A percentile compares a stretch with the other conserved stretches of the same genome.
These are phyloP conservation scores for Tausonia pullulans DNA, from an alignment of 1,284 basidiomycete species.

Conservation along the genomic window DNA sequence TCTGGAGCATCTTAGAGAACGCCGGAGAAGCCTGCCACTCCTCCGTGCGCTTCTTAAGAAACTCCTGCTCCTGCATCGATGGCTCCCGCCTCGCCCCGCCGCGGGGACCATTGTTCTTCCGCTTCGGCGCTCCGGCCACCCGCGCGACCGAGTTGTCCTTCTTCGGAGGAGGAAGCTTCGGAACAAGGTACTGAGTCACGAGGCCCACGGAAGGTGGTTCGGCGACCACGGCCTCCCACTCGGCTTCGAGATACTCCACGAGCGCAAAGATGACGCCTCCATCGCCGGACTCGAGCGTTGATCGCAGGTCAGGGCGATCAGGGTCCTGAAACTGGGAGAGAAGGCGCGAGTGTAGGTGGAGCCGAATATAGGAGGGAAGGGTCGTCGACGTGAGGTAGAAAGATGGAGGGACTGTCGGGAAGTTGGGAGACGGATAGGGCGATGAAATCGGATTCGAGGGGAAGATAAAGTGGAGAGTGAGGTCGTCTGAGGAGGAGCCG, in stretches of 20 bases:
- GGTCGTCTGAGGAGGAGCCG: conserved; percentile 38
- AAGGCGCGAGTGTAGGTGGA: conserved; percentile 63
- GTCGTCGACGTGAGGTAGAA: conserved; percentile 64
- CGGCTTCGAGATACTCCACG: conserved; percentile 60
- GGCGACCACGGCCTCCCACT: conserved; percentile 53
- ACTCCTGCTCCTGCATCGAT: conserved; percentile 45
- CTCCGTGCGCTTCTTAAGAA: conserved; percentile 43
- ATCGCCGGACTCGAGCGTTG: conserved; percentile 52
- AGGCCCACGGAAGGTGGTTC: conserved; percentile 57
- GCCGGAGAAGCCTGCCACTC: conserved; percentile 39
- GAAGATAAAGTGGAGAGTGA: conserved; percentile 57
- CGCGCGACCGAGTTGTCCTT: background rate
- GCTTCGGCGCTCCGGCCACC: background rate
- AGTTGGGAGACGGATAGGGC: conserved; percentile 43
- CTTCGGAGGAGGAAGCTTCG: conserved; percentile 24
- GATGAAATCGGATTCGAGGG: conserved; percentile 36
- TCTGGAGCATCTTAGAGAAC: conserved; percentile 49
- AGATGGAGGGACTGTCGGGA: conserved; percentile 46
- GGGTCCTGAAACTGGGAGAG: conserved; percentile 44
- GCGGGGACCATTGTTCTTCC: background rate
- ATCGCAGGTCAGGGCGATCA: conserved; percentile 39
- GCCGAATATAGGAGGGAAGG: conserved; percentile 69
- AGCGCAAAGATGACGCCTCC: conserved; percentile 62
- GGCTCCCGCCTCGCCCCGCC: conserved; percentile 36
- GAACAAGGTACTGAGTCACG: conserved; percentile 54